These are phyloP conservation scores for Nematodospora anomalae DNA, from an alignment of 1,139 yeast genomes.

Conservation along the genomic window DNA sequence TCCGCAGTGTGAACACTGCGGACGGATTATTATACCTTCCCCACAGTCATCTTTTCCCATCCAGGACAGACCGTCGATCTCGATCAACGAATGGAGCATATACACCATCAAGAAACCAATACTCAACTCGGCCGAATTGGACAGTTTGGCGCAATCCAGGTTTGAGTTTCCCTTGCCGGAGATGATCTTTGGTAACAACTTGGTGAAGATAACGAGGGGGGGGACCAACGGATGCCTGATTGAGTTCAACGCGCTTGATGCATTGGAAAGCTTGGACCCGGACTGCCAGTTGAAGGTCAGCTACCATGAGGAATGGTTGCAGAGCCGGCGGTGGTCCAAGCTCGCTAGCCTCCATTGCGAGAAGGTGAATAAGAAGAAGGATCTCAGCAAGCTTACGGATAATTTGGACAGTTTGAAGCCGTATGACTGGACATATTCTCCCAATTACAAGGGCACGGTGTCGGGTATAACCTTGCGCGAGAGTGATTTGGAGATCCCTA, in stretches of 20 bases:
- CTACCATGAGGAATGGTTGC: constrained; percentile 86
- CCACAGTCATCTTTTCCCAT: constrained; percentile 66
- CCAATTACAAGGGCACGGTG: constrained; percentile 67
- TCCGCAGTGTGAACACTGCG: constrained; percentile 65
- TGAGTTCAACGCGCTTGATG: constrained; percentile 76
- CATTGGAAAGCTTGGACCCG: constrained; percentile 62
- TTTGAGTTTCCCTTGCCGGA: constrained; percentile 88
- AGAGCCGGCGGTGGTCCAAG: constrained; percentile 52
- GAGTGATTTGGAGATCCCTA: constrained; percentile 51
- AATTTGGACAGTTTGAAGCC: constrained; percentile 54
- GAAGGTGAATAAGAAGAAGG: constrained; percentile 23
- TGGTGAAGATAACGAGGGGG: constrained; percentile 51
- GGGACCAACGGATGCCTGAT: constrained; percentile 44
- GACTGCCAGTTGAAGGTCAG: constrained; percentile 59
- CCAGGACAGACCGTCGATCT: constrained; percentile 63
- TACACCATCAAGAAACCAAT: constrained; percentile 76
- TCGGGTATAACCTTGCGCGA: constrained; percentile 19
- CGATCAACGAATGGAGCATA: constrained; percentile 74
- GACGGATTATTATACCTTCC: constrained; percentile 69
- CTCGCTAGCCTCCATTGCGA: constrained; percentile 27
- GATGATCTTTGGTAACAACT: constrained; percentile 94
- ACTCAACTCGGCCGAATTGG: constrained; percentile 71
- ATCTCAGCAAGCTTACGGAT: constrained; percentile 41
- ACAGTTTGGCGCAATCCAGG: constrained; percentile 50
- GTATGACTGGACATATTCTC: constrained; percentile 95